Evolutionary conservation across 345 rosid genomes (phyloP).

Genomic region (Populus alba): DNA sequence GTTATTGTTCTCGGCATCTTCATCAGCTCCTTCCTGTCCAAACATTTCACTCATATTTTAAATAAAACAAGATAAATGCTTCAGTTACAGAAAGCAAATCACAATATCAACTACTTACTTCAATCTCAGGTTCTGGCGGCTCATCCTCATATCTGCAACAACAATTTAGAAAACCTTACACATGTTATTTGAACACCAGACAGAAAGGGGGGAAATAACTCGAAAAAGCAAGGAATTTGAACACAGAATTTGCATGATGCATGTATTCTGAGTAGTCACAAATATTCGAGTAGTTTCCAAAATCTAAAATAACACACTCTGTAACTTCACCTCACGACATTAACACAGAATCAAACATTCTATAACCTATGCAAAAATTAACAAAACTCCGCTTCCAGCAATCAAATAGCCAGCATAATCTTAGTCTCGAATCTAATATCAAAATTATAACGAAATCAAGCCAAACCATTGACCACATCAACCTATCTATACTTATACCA

Average conservation of each 20-base stretch:
- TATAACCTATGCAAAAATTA: neutral
- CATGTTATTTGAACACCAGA: neutral
- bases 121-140: conserved; percentile 83
- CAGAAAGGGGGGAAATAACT: neutral
- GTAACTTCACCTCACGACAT: neutral
- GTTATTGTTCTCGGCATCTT: conserved; percentile 50
- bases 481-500: neutral
- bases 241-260: too few relatives aligned
- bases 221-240: neutral
- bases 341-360: neutral
- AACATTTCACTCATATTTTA: conserved; percentile 8
- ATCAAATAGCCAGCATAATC: neutral
- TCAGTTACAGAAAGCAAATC: neutral
- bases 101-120: conserved; percentile 38
- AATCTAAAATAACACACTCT: neutral
- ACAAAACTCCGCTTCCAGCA: neutral
- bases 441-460: neutral
- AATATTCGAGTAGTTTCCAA: neutral
- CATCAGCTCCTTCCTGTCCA: conserved; percentile 77
- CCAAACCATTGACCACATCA: neutral
- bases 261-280: neutral
- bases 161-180: neutral
- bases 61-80: neutral
- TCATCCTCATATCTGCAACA: conserved; percentile 70
- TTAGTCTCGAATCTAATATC: neutral